A percentile compares a stretch with the other conserved stretches of the same genome.
Conservation (phyloP, 352 stramenopile genomes). For the Phytophthora megakarya region DNA sequence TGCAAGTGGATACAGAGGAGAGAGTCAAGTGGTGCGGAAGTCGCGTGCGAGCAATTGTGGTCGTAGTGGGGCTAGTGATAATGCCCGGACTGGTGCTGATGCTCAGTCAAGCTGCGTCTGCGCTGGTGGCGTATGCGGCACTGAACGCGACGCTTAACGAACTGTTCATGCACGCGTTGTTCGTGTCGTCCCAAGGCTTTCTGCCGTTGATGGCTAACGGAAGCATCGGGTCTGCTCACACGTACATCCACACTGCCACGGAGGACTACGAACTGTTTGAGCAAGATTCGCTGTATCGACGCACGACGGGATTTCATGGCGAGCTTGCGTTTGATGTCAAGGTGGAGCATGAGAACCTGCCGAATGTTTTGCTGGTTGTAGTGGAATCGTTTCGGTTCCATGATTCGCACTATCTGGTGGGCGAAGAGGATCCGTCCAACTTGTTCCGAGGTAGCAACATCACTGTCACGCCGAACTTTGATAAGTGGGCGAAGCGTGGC, state of each 20-base stretch:
- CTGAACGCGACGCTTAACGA: slow-evolving; percentile 39
- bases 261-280: slow-evolving; percentile 29
- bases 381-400: slow-evolving; percentile 59
- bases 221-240: slow-evolving; percentile 9
- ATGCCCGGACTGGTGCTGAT: slow-evolving; percentile 12
- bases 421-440: slow-evolving; percentile 41
- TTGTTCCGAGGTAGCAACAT: slow-evolving; percentile 27
- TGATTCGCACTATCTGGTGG: slow-evolving; percentile 55
- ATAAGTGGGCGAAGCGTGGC: slow-evolving; percentile 50
- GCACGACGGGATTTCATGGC: slow-evolving; percentile 22
- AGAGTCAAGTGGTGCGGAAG: neutral
- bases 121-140: slow-evolving; percentile 26
- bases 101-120: slow-evolving; percentile 17
- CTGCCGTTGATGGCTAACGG: slow-evolving; percentile 21
- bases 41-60: neutral
- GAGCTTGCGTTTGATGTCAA: slow-evolving; percentile 41
- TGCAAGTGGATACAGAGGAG: neutral
- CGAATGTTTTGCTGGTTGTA: slow-evolving; percentile 53
- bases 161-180: slow-evolving; percentile 26
- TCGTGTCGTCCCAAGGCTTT: slow-evolving; percentile 27
- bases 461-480: slow-evolving; percentile 48
- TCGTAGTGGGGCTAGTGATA: slow-evolving; percentile 13
- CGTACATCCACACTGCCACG: slow-evolving; percentile 26
- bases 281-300: slow-evolving; percentile 25
- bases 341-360: slow-evolving; percentile 34